Evolutionary conservation across 2,329 filamentous ascomycete genomes (phyloP), one percentile per base, ranked within the genome.

Genomic region (Ophiostoma novo-ulmi): DNA sequence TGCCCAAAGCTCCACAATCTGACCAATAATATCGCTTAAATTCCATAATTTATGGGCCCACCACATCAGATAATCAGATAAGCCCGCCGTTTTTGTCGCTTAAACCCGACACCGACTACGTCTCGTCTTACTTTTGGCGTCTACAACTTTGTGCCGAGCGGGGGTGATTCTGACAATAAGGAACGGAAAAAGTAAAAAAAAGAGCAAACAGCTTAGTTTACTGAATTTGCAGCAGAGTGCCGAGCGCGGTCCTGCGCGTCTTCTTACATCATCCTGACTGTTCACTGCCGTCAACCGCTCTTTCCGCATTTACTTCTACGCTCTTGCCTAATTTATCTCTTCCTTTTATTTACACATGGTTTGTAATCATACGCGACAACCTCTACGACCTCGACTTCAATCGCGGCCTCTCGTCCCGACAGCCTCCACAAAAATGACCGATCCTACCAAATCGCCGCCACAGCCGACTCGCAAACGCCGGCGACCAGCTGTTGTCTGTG

Each of bases 401-500:
- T 17, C 44, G 6, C 44, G 1, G 5, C 17, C 17, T 20, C 44
- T 17, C 44, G 4, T n/a, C 44, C 44, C 44, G 44, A 31, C 26
- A 20, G 17, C 61, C 61, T 36, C 61, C 31, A 14, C 17, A 26
- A 35, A 41, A 11, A 66, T 41, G 64, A 38, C 36, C 39, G 22
- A 41, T 17, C 58, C 10, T 11, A 52, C 55, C 35, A 69, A 35
- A 5, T 52, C 44, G 64, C 63, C 63, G 35, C 11, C 31, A 68
- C 70, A 64, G 44, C 70, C 69, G 20, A 11, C 70, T 10, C 74
- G 74, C 26, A 74, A 74, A 64, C 72, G 74, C n/a, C 70, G 74
- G 36, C 77, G 79, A 36, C 80, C 80, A 52, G 77, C 81, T 8
- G 77, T 83, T n/a, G 86, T 86, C 0, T 88, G 86, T 75, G 78